Conservation (phyloP, 2,329 filamentous ascomycete species). For the Drechslera avenae region DNA sequence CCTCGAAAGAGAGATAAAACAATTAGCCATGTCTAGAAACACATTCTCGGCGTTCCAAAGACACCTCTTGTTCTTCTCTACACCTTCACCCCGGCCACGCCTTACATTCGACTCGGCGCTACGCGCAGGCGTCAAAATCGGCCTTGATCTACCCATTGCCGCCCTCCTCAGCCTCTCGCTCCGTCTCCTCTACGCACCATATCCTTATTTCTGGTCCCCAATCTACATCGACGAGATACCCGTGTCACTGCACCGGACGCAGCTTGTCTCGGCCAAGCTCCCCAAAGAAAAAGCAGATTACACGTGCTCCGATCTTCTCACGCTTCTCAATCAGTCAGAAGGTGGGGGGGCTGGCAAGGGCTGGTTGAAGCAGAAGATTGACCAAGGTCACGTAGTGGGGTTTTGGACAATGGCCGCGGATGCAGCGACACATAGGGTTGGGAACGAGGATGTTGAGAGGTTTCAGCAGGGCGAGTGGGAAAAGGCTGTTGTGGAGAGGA, state of each 20-base stretch:
- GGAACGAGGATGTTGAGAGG: constrained; percentile 25
- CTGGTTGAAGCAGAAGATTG: constrained; percentile 21
- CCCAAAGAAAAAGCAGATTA: constrained; percentile 17
- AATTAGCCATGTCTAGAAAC: constrained; percentile 14
- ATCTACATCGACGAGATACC: constrained; percentile 28
- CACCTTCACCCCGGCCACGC: constrained; percentile 22
- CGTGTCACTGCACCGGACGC: constrained; percentile 20
- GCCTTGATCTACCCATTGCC: constrained; percentile 30
- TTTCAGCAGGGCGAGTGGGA: constrained; percentile 35
- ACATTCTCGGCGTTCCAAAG: constrained; percentile 28
- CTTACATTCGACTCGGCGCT: constrained; percentile 27
- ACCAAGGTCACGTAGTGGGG: constrained; percentile 27
- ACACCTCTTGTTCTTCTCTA: constrained; percentile 32
- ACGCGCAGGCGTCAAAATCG: constrained; percentile 22
- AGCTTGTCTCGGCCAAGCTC: constrained; percentile 16
- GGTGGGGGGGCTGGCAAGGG: constrained; percentile 11
- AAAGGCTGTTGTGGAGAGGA: constrained; percentile 14
- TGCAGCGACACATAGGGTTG: constrained; percentile 22
- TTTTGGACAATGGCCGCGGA: constrained; percentile 31
- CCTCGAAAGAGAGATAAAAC: no score
- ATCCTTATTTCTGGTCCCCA: constrained; percentile 20
- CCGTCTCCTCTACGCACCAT: constrained; percentile 25
- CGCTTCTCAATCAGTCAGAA: not conserved
- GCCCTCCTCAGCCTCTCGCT: constrained; percentile 25
- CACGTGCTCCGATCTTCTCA: constrained; percentile 25